Base-by-base conservation (phyloP, 768 basidiomycete species). In the Pholiota microspora region DNA sequence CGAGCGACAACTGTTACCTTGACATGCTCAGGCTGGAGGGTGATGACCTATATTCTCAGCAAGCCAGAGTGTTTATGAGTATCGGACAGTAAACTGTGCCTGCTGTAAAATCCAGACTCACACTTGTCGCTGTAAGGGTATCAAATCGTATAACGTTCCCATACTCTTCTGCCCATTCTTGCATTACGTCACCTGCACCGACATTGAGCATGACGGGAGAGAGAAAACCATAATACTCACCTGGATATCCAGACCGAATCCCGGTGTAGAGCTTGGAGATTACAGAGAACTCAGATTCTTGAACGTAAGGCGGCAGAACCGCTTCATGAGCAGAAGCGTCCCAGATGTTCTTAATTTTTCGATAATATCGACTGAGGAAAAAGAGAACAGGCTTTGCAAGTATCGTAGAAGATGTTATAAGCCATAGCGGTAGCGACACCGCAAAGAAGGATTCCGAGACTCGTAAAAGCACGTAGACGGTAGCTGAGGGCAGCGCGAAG, bases 21-120 rank as follows among this genome's bases (percentile, higher is more conserved):
- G 58, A 81, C 67, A 57, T 80, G 66, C 38, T 76, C 75, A 5
- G 80, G 80, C 51, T 81, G 77, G 36, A 64, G 54, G 0, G 75
- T 56, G 53, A 76, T 59, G 34, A 76, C 64, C 77, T 79, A 45
- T 21, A 42, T n/a, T n/a, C n/a, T n/a, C n/a, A 21, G 38, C 31
- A 38, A 10, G 27, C 35, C 10, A n/a, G n/a, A n/a, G n/a, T n/a
- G n/a, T n/a, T n/a, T n/a, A n/a, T n/a, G n/a, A n/a, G n/a, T n/a
- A n/a, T n/a, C n/a, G n/a, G n/a, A n/a, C n/a, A n/a, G n/a, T n/a
- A n/a, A n/a, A n/a, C n/a, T n/a, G n/a, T n/a, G n/a, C n/a, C n/a
- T n/a, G n/a, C n/a, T n/a, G n/a, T n/a, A n/a, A n/a, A n/a, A n/a
- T n/a, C n/a, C n/a, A n/a, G n/a, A n/a, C 63, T 23, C 51, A 74